Percentiles rank a stretch among this genome's conserved stretches.
These are phyloP conservation scores for Parasarocladium wereldwijsianum DNA, from an alignment of 2,329 filamentous ascomycete species.

Conservation along the genomic window DNA sequence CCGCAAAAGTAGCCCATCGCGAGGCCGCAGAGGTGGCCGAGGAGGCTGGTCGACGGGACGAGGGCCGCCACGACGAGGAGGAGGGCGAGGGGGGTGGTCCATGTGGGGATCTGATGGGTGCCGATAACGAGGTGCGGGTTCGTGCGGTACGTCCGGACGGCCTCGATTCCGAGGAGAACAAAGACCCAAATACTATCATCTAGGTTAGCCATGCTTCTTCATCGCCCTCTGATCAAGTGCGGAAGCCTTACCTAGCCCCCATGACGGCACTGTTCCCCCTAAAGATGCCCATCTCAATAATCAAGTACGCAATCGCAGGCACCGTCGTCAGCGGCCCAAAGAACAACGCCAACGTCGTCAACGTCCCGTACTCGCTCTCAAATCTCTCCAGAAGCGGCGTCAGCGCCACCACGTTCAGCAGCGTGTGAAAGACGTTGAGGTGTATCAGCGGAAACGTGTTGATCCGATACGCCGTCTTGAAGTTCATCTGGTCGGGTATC, in stretches of 20 bases:
- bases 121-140: constrained; percentile 62
- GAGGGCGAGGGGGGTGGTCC: constrained; percentile 73
- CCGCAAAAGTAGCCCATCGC: constrained; percentile 76
- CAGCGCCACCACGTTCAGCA: constrained; percentile 67
- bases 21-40: constrained; percentile 80
- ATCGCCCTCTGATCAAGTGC: too few species aligned
- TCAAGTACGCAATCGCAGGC: constrained; percentile 66
- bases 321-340: constrained; percentile 73
- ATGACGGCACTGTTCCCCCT: constrained; percentile 58
- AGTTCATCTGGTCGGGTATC: constrained; percentile 58
- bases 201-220: constrained; percentile 5
- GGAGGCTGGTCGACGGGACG: constrained; percentile 65
- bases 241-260: constrained; percentile 56
- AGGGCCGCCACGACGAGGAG: constrained; percentile 62
- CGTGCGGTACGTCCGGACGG: constrained; percentile 68
- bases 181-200: constrained; percentile 77
- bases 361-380: constrained; percentile 80
- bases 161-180: constrained; percentile 69
- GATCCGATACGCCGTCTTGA: constrained; percentile 76
- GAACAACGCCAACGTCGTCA: constrained; percentile 77
- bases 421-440: constrained; percentile 60
- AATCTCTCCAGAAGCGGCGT: constrained; percentile 87
- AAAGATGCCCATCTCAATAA: constrained; percentile 62
- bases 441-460: constrained; percentile 91
- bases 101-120: constrained; percentile 66